These are phyloP conservation scores for Paecilomyces sp. DNA, from an alignment of 2,329 filamentous ascomycete species.

Conservation along the genomic window DNA sequence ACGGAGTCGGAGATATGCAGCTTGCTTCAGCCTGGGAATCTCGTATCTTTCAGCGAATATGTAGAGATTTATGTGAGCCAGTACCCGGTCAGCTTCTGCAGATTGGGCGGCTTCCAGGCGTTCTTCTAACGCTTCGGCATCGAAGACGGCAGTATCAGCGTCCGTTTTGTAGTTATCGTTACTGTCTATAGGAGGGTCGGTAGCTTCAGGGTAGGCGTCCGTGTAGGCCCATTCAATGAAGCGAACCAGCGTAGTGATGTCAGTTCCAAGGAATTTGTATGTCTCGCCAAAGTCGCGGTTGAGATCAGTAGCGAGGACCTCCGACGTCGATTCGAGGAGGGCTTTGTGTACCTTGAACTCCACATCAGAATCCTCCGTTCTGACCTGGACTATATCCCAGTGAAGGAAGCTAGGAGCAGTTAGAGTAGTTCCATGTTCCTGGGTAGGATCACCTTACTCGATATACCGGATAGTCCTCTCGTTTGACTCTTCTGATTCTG, in stretches of 20 bases:
- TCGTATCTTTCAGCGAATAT: neutral
- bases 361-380: neutral
- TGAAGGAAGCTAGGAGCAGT: neutral
- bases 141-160: neutral
- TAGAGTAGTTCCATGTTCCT: neutral
- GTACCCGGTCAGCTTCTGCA: neutral
- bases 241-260: neutral
- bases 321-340: neutral
- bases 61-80: neutral
- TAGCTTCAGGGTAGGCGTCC: neutral
- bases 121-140: neutral
- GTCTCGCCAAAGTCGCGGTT: neutral
- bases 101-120: neutral
- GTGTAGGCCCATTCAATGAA: neutral
- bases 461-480: neutral
- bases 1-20: neutral
- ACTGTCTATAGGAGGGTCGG: neutral
- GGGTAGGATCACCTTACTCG: neutral
- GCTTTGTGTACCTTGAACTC: neutral
- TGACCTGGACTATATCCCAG: neutral
- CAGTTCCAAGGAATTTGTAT: neutral
- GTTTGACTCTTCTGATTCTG: neutral
- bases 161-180: neutral
- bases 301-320: neutral
- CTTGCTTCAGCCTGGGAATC: neutral